Evolutionary conservation across 345 rosid genomes (phyloP), one percentile per base, ranked within the genome.

Genomic region (Euphorbia peplus): DNA sequence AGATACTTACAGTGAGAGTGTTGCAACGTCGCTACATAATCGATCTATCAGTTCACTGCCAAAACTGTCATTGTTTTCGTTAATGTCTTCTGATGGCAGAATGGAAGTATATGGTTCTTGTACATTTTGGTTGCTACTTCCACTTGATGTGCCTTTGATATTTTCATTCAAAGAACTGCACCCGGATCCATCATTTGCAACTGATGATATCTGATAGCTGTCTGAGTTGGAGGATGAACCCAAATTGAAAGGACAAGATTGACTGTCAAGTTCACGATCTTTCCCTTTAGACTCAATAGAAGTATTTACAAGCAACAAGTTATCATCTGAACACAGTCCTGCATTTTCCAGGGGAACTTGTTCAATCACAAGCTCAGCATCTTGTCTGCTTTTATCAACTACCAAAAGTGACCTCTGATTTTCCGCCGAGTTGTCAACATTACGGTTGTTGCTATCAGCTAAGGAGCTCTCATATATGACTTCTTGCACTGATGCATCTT

Each of bases 1-100:
- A 51, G 69, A 69, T 50, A 75, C 89, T 84, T 73, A 89, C 96
- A 16, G 29, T 21, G 50, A 63, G 25, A 46, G 8, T 41, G 76
- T 63, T 69, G 54, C 70, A 65, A 57, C 25, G 11, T 35, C 73
- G 44, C 29, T 41, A 39, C 60, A 29, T 50, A 73, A n/a, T 56
- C 70, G 81, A 46, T 28, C 28, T 66, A 60, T 60, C 21, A 51
- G 50, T 69, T 75, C 71, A 77, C 14, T 35, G 35, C 25, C 56
- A 60, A 35, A 66, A 55, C 54, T 56, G 51, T 51, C 67, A 59
- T 68, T 69, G 37, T 30, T 72, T 46, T 67, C 67, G 50, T 60
- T 48, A 60, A 73, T 37, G 64, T 50, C 72, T 78, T 74, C 84
- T 65, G 66, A 66, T 41, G 69, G 60, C 60, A 69, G 76, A 69